Evolutionary conservation across 1,139 yeast species (phyloP), one percentile per base, ranked within the genome.

Genomic region (Nadsonia starkeyi-henricii): DNA sequence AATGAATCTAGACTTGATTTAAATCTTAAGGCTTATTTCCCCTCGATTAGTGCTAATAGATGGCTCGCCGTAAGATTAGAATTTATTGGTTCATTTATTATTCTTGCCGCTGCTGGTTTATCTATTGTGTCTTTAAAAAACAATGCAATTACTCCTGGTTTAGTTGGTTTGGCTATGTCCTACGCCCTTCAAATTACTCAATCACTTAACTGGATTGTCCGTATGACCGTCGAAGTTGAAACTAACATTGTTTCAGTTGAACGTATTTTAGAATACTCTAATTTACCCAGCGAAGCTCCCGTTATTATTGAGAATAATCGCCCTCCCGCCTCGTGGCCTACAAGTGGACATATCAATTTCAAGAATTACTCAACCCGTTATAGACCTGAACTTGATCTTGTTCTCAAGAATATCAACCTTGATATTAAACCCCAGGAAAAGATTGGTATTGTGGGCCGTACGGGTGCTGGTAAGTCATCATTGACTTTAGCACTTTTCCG

Each of bases 171-270:
- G 57, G 84, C 96, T 21, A 85, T 91, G 55, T 83, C 95, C 45
- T 91, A 91, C 64, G 91, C 97, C 2, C 73, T 91, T 56, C 95
- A 88, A 65, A 76, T 88, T 53, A 91, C 97, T 0, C 96, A 89
- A 66, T 75, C 95, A 0, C 75, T 91, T 66, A 89, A 89, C 66
- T 89, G 97, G 97, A 86, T 89, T 65, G 96, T 91, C 37, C 76
- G 97, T 68, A 89, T 89, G 97, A 86, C 96, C 0, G 97, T 89
- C 49, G 97, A 89, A 60, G 95, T 91, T 48, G 98, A 91, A 63
- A 86, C 96, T 13, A 89, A 89, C 64, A 89, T 91, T 69, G 97
- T 91, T 45, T 85, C 95, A 5, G 97, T 91, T 44, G 98, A 91
- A 68, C 81, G 98, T 72, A 81, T 89, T 50, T 71, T 85, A 66